Evolutionary conservation across 108 stramenopile genomes (phyloP), one percentile per base, ranked within the genome.

Genomic region (Cyclotella baltica): DNA sequence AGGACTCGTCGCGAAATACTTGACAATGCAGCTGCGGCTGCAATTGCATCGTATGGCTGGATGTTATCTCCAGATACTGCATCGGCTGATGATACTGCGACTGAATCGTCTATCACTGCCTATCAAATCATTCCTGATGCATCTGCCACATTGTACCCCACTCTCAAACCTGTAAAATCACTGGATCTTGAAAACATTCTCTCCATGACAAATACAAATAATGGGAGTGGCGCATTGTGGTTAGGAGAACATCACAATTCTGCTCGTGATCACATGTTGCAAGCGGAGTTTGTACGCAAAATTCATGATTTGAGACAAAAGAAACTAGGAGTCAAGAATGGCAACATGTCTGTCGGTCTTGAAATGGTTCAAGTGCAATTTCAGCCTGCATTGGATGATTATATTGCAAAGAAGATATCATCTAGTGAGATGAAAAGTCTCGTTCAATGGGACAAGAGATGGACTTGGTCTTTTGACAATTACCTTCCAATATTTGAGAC

Each of bases 191-290:
- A 78, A 8, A 37, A 67, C 4, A 27, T 51, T 2, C 34, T 84
- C 19, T 59, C 83, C 23, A 65, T 52, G 50, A 57, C 62, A 4
- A 52, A 31, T 28, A 66, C 62, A 4, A 52, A 31, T 31, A 66
- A 64, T 48, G 61, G 48, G 40, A 51, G 75, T 13, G 86, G 87
- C 3, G 72, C 88, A 20, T 23, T 89, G 38, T 91, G 88, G 90
- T 56, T 89, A 43, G 90, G 90, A 13, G 90, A 91, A 62, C 90
- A 91, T 72, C 90, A 91, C 85, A 91, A 91, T 46, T 84, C 87
- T 1, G 70, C 61, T n/a, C 64, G 67, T 18, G 90, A 91, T 77
- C 90, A 91, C 62, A 47, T 67, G 27, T 70, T 91, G 28, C 90
- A 91, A 80, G 83, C 83, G 27, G 30, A 80, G 2, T 52, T 89